Evolutionary conservation across 768 basidiomycete species (phyloP), one percentile per base, ranked within the genome.

Genomic region (Lactarius sp.): DNA sequence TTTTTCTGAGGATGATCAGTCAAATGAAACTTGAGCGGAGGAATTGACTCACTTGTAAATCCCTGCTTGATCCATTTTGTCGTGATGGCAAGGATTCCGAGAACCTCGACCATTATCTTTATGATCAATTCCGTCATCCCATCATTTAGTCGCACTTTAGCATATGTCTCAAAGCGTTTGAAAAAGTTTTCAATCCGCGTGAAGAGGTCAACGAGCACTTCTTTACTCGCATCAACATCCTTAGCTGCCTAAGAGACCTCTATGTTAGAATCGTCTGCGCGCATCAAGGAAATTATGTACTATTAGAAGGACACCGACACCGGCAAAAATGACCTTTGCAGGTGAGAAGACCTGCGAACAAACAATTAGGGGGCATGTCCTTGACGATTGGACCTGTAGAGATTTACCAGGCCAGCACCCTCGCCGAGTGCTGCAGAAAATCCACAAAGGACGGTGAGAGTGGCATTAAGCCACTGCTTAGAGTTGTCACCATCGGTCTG

Each of bases 61-160:
- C 51, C 18, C 18, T 44, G 41, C 14, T 36, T 60, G 20, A 60
- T 52, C 33, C 33, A 51, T 22, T 52, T 44, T 6, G 59, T 60
- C 2, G 59, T 51, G 4, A 52, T 44, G 2, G 59, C 59, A 36
- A 60, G 51, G 22, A 60, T 34, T 33, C 42, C 59, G 2, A 60
- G 59, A 14, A 60, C 41, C 18, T 52, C 59, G 4, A 52, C 59
- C 31, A 52, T 60, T 33, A 44, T 60, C 33, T 60, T 20, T 33
- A 44, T 31, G 18, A 52, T 60, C 27, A 52, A 7, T 7, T 52
- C 59, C 13, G 3, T 60, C 59, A 52, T 60, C 7, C 12, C 13
- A n/a, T 33, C 31, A 10, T 51, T 20, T 1, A 20, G 39, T 20
- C 33, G 59, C 18, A 52, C 51, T 34, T 52, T 22, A 8, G 50